Evolutionary conservation across 148 eudicot genomes (phyloP), one percentile per base, ranked within the genome.

Genomic region (Selenicereus undatus): DNA sequence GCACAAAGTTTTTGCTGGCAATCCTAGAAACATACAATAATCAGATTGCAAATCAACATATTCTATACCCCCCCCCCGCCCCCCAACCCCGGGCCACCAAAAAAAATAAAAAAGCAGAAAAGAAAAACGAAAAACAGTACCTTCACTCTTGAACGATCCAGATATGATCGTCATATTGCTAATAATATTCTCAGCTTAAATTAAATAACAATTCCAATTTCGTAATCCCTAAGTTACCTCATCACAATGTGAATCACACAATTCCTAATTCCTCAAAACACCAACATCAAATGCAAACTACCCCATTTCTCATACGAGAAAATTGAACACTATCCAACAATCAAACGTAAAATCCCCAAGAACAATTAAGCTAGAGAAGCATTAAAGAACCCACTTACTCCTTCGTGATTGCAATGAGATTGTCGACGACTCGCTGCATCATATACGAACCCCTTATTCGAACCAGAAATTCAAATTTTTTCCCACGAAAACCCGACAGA

Each of bases 401-500:
- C 43, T 84, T 84, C 48, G 69, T 76, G 51, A 80, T 80, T 51
- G 86, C 86, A 64, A 84, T 84, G 66, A 78, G 74, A 30, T 76
- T 76, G 17, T 84, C 86, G 16, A 84, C 86, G 50, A 80, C 48
- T 48, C 83, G 83, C 76, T 80, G 62, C 83, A 84, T 81, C 82
- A 79, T 80, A 5, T 2, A 56, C 52, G 52, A 16, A 76, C 64
- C 39, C 65, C 64, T 64, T 18, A 20, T 42, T 54, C 6, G 42
- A 1, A 78, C 1, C 27, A 71, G 51, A 48, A 5, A 52, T 24
- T 26, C 51, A 20, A 36, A 71, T n/a, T 52, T 56, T 39, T 5
- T 0, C 17, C 14, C 7, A 48, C 32, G 24, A 32, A 32, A 35
- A 43, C 22, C 52, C 52, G 1, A 56, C 10, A n/a, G 62, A 75